Base-by-base conservation (phyloP, 345 rosid genomes). In the Luvunga scandens region DNA sequence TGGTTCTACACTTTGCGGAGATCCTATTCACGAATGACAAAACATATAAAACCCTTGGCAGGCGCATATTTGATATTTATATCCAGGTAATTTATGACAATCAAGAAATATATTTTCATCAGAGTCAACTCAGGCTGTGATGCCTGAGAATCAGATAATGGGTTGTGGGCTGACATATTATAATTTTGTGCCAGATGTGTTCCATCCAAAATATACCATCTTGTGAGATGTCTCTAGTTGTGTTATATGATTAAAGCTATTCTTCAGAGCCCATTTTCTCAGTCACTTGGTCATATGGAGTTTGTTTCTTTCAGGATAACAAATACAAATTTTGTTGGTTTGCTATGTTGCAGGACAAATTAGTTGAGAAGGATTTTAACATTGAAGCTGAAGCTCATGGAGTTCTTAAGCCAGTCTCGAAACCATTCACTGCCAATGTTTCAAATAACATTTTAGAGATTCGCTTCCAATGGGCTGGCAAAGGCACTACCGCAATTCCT, bases 401-500 rank as follows among this genome's bases (percentile, higher is more conserved):
- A 38, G 86, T 77, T 72, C 80, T 78, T 56, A 88, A 83, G 73
- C 83, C 82, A 66, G 78, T 77, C 4, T 70, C 78, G 25, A 78
- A 25, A 76, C 70, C 72, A 24, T 81, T 79, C 28, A 77, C 57
- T 53, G 87, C 79, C 13, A 81, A 22, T 2, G 94, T 92, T 34
- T 84, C 77, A 4, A 66, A 83, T 79, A 48, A 81, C 63, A 84
- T 78, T 38, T 75, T 92, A 71, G 92, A 90, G 81, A 86, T 92
- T 39, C 86, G 87, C n/a, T 65, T 92, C 13, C 85, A 79, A 53
- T 92, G 91, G 94, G 87, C 90, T 9, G 97, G 97, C 50, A 89
- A 82, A 87, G 97, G 94, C 75, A 90, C 94, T 1, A 87, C 87
- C 1, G 12, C 53, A 63, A 83, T 88, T 73, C 97, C 94, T 18